Conservation (phyloP, 805 yeast genomes). For the Kregervanrija fluxuum region DNA sequence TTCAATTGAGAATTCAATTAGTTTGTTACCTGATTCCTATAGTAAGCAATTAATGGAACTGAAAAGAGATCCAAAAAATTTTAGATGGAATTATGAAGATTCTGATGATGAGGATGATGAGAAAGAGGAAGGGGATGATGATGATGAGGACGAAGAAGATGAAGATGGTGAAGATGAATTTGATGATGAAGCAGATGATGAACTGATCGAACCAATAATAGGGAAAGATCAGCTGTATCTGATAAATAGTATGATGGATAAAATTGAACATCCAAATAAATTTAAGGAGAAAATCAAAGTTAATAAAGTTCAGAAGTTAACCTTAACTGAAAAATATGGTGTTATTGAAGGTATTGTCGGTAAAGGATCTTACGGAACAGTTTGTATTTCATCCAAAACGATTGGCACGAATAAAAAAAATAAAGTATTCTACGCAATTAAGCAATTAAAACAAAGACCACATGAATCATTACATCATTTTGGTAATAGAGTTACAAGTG, state of each 20-base stretch:
- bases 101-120: slow-evolving; percentile 22
- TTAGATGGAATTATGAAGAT: slow-evolving; percentile 33
- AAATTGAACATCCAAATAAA: slow-evolving; percentile 36
- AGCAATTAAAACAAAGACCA: slow-evolving; percentile 60
- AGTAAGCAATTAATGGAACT: slow-evolving; percentile 27
- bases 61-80: slow-evolving; percentile 31
- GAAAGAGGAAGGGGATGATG: slow-evolving; percentile 9
- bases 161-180: slow-evolving; percentile 27
- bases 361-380: slow-evolving; percentile 42
- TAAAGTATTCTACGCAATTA: slow-evolving; percentile 59
- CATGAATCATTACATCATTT: slow-evolving; percentile 52
- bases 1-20: slow-evolving; percentile 26
- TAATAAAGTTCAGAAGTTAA: slow-evolving; percentile 22
- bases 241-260: slow-evolving; percentile 40
- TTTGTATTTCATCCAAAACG: slow-evolving; percentile 34
- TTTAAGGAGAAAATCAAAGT: slow-evolving; percentile 23
- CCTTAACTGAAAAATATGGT: slow-evolving; percentile 41
- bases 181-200: slow-evolving; percentile 32
- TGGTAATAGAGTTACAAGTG: slow-evolving; percentile 74
- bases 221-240: slow-evolving; percentile 42
- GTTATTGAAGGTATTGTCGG: slow-evolving; percentile 43
- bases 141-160: slow-evolving; percentile 20
- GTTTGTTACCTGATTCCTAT: slow-evolving; percentile 31
- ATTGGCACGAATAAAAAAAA: slow-evolving; percentile 33
- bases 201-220: slow-evolving; percentile 39